Base-by-base conservation (phyloP, 176 grass and related monocot genomes). In the Carex myosuroides region DNA sequence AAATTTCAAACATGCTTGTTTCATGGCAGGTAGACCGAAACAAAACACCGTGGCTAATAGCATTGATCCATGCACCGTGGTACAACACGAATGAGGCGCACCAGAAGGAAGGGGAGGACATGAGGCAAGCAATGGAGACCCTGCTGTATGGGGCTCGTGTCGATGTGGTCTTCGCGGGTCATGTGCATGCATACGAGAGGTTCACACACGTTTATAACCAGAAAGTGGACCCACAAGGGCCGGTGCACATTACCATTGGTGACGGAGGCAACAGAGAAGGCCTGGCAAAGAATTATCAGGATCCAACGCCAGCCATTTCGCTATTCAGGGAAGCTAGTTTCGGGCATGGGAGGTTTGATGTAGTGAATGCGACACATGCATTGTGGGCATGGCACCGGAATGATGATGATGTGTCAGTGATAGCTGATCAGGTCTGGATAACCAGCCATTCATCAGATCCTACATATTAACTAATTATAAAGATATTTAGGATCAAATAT, bases 101-200 rank as follows among this genome's bases (percentile, higher is more conserved):
- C 82, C 79, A 67, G 1, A 90, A 85, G 0, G 94, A 97, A 2
- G 91, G 87, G 13, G 94, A 97, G 79, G 65, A 63, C 10, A 97
- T 97, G 94, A 64, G 91, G 46, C 37, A 0, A 35, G 89, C 95
- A 76, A 72, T 97, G 70, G 95, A 98, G 70, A 12, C 37, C 13
- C 55, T 86, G 48, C 86, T 91, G 0, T 84, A 86, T 12, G 70
- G 9, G 14, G 90, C 84, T 0, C 84, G 56, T n/a, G 87, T 92
- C 5, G 92, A 98, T 86, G 86, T 83, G 1, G 90, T 98, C 33
- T 98, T 98, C 72, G 79, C 95, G 0, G 95, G 95, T 0, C 95
- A 94, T 81, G 90, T 98, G 18, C 95, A 98, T 57, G 92, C 95
- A 21, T 98, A 98, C 16, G 92, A 94, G 89, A 16, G 95, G 60